Conservation (phyloP, 2,329 filamentous ascomycete species). For the Tympanopsis confertula region DNA sequence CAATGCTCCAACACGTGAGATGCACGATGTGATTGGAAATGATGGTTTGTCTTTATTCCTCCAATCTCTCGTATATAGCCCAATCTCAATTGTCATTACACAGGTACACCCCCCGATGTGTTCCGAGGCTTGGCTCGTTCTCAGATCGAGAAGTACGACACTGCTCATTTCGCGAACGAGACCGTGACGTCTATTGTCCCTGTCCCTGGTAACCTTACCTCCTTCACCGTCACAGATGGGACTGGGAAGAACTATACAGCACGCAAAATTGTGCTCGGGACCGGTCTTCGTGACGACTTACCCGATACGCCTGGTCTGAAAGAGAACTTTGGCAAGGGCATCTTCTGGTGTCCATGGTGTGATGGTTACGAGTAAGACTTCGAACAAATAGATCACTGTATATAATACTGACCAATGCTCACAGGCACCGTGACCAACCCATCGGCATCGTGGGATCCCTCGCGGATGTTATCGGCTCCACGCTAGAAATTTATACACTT, state of each 20-base stretch:
- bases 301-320: slow-evolving; percentile 39
- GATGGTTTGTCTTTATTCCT: slow-evolving; percentile 34
- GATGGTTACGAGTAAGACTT: slow-evolving; percentile 51
- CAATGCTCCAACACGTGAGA: slow-evolving; percentile 40
- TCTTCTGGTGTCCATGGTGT: slow-evolving; percentile 56
- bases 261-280: slow-evolving; percentile 43
- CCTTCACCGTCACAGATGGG: slow-evolving; percentile 30
- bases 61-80: no score
- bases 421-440: slow-evolving; percentile 44
- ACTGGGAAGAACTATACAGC: slow-evolving; percentile 25
- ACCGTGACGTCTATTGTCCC: slow-evolving; percentile 10
- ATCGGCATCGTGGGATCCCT: slow-evolving; percentile 40
- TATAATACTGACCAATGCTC: no score
- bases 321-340: slow-evolving; percentile 45
- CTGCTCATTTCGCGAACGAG: slow-evolving; percentile 38
- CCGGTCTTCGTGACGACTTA: slow-evolving; percentile 41
- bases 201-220: slow-evolving; percentile 22
- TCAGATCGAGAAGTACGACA: slow-evolving; percentile 37
- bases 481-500: slow-evolving; percentile 38
- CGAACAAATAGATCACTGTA: no score
- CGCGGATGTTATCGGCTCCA: slow-evolving; percentile 25
- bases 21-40: slow-evolving; percentile 49
- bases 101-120: slow-evolving; percentile 39
- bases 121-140: slow-evolving; percentile 41
- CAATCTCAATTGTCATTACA: no score